These are phyloP conservation scores for Sclerotinia subarctica DNA, from an alignment of 2,329 filamentous ascomycete genomes.

Conservation along the genomic window DNA sequence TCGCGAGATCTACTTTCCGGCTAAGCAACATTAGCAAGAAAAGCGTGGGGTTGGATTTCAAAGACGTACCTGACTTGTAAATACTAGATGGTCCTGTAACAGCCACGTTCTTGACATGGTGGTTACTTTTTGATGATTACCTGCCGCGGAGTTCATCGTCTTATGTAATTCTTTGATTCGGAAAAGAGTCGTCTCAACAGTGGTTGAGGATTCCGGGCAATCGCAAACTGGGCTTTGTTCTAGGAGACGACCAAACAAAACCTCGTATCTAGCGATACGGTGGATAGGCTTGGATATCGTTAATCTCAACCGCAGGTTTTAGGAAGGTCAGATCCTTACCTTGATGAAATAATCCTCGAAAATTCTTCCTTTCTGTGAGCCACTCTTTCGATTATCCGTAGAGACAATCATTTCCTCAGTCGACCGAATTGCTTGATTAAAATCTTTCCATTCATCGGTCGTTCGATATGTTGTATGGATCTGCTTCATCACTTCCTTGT, in stretches of 20 bases:
- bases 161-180: conserved; percentile 70
- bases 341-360: conserved; percentile 88
- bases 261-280: conserved; percentile 83
- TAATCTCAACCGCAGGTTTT: conserved; percentile 5
- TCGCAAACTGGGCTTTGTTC: conserved; percentile 81
- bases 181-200: conserved; percentile 70
- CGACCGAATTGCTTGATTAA: conserved; percentile 82
- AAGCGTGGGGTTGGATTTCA: not conserved
- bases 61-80: conserved; percentile 63
- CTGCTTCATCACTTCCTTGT: conserved; percentile 80
- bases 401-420: conserved; percentile 73
- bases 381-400: conserved; percentile 58
- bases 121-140: conserved; percentile 66
- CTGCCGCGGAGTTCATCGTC: conserved; percentile 81
- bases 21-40: conserved; percentile 23
- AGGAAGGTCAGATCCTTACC: conserved; percentile 44
- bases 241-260: conserved; percentile 80
- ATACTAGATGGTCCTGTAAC: conserved; percentile 76
- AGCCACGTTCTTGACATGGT: conserved; percentile 79
- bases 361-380: conserved; percentile 71
- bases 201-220: conserved; percentile 77
- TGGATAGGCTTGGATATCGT: conserved; percentile 70
- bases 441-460: conserved; percentile 71
- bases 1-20: conserved; percentile 54
- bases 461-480: conserved; percentile 65